phyloP scores from a whole-genome alignment of 352 stramenopile genomes.

The Phytopythium sindhum region DNA sequence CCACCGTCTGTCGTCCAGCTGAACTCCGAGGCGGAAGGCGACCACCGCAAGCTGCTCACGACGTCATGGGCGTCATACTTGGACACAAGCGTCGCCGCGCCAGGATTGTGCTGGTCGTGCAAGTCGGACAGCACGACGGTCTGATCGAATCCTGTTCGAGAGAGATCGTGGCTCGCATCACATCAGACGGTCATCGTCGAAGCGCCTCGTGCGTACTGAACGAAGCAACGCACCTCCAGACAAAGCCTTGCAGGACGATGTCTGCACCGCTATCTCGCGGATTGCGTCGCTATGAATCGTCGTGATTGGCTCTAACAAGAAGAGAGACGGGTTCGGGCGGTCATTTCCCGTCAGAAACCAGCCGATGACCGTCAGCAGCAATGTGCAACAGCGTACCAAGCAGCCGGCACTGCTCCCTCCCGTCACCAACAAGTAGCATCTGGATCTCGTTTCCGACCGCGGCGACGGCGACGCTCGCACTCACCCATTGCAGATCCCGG shows the following conservation, averaged over 20 bases:
- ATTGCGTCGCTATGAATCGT: constrained; percentile 69
- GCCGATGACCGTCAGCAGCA: neutral
- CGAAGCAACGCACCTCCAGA: constrained; percentile 32
- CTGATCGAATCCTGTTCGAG: constrained; percentile 65
- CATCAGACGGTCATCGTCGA: neutral
- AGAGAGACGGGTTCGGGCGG: neutral
- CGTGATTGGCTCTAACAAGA: constrained; percentile 39
- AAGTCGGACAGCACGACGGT: constrained; percentile 75
- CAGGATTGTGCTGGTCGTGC: constrained; percentile 33
- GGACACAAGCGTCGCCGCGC: constrained; percentile 26
- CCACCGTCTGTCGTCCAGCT: constrained; percentile 84
- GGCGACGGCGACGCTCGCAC: constrained; percentile 32
- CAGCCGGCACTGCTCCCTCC: constrained; percentile 25
- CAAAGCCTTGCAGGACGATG: constrained; percentile 21
- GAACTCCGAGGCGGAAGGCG: constrained; percentile 35
- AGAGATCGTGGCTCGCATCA: constrained; percentile 1
- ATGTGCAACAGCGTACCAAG: constrained; percentile 17
- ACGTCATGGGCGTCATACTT: constrained; percentile 78
- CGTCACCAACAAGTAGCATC: constrained; percentile 38
- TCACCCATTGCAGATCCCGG: constrained; percentile 71
- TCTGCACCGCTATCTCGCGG: constrained; percentile 57
- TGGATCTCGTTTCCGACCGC: constrained; percentile 75
- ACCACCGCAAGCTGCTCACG: constrained; percentile 78
- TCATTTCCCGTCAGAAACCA: no score
- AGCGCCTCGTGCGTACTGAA: neutral